Conservation (phyloP, 139 green algal species). For the Coelastrella sp. region DNA sequence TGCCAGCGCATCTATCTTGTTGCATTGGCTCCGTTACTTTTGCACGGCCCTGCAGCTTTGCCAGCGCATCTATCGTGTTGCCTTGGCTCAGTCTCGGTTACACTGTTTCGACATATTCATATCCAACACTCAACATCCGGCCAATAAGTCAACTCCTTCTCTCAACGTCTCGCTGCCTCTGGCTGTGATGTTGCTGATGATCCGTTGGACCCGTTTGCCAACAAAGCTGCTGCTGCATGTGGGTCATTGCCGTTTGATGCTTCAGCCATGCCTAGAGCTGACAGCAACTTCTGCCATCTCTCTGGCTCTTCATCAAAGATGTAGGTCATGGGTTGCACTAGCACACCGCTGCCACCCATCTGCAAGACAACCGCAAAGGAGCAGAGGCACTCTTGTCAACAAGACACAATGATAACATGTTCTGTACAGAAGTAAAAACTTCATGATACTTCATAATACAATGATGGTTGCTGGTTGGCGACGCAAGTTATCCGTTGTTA, state of each 20-base stretch:
- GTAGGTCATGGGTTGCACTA: conserved; percentile 98
- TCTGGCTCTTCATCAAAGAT: conserved; percentile 98
- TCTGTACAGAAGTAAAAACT: too few species aligned
- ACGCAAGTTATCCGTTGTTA: too few species aligned
- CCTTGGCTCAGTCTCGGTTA: too few species aligned
- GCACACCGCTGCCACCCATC: conserved; percentile 93
- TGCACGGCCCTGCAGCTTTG: too few species aligned
- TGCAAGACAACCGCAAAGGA: conserved; percentile 36
- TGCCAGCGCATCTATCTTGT: too few species aligned
- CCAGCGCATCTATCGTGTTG: too few species aligned
- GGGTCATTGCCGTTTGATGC: background rate
- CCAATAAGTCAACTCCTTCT: background rate
- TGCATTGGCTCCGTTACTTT: too few species aligned
- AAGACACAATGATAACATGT: too few species aligned
- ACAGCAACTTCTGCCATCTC: conserved; percentile 86
- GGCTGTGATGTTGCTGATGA: conserved; percentile 11
- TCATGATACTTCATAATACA: too few species aligned
- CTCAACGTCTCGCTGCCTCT: conserved; percentile 11
- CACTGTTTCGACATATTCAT: background rate
- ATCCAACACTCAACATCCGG: background rate
- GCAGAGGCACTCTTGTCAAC: too few species aligned
- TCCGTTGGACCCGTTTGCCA: background rate
- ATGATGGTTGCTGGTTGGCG: too few species aligned
- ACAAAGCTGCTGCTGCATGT: conserved; percentile 14
- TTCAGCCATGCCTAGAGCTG: conserved; percentile 70